Evolutionary conservation across 1,284 basidiomycete species (phyloP).

Genomic region (Melampsora americana): DNA sequence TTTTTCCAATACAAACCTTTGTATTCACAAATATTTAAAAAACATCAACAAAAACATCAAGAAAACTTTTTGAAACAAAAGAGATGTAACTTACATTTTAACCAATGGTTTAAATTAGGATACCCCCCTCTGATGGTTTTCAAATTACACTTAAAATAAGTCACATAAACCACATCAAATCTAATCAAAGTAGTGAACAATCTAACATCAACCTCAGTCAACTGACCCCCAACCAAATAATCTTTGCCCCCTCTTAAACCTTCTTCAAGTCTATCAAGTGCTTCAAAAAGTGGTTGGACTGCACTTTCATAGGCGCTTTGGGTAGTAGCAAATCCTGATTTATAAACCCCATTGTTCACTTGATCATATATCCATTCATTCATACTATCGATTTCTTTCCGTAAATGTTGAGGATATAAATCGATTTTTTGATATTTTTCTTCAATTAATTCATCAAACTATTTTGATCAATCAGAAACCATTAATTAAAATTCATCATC

Average conservation of each 20-base stretch:
- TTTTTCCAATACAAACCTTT: too few species aligned
- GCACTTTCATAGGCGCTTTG: constrained; percentile 78
- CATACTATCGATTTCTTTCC: constrained; percentile 75
- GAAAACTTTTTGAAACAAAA: too few species aligned
- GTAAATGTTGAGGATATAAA: constrained; percentile 68
- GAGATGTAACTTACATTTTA: neutral
- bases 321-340: constrained; percentile 77
- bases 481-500: too few species aligned
- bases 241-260: constrained; percentile 69
- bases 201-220: constrained; percentile 84
- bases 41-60: too few species aligned
- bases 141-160: constrained; percentile 92
- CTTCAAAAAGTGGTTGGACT: constrained; percentile 64
- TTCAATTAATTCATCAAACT: constrained; percentile 48
- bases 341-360: constrained; percentile 64
- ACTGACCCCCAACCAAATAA: constrained; percentile 72
- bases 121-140: constrained; percentile 67
- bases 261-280: constrained; percentile 76
- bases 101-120: constrained; percentile 68
- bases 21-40: too few species aligned
- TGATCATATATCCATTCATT: constrained; percentile 78
- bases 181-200: constrained; percentile 67
- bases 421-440: constrained; percentile 48
- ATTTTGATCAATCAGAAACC: neutral
- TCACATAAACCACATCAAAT: constrained; percentile 77